phyloP scores from a whole-genome alignment of 1,284 basidiomycete species.

The Porogramme epimiltina region DNA sequence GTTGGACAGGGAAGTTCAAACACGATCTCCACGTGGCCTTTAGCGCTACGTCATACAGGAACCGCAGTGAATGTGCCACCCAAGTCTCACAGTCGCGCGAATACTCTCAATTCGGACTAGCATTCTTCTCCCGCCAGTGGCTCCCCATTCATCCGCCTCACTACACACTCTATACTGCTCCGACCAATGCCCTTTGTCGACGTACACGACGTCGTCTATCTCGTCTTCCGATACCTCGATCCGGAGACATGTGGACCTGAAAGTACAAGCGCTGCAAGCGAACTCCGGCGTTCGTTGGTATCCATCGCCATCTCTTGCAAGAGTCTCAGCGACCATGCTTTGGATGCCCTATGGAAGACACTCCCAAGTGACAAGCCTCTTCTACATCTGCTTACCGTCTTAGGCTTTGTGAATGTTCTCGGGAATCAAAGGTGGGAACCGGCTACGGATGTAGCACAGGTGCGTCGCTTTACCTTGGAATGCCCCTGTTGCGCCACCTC shows the following conservation, averaged over 20 bases:
- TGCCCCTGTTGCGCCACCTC: background rate
- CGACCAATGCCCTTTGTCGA: background rate
- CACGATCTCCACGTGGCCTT: too few species aligned
- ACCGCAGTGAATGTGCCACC: too few species aligned
- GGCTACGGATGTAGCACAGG: background rate
- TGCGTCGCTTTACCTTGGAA: too few species aligned
- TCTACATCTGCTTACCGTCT: background rate
- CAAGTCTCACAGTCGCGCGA: too few species aligned
- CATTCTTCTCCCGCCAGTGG: too few species aligned
- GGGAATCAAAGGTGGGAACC: background rate
- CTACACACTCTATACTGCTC: background rate
- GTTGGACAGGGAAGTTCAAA: too few species aligned
- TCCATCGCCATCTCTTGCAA: background rate
- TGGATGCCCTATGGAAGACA: background rate
- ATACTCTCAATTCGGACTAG: too few species aligned
- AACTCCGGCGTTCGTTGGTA: background rate
- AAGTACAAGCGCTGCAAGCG: background rate
- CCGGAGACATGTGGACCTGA: background rate
- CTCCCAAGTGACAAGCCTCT: background rate
- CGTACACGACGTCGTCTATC: constrained; percentile 6
- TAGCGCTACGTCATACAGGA: too few species aligned
- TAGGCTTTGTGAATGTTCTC: background rate
- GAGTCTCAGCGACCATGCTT: background rate
- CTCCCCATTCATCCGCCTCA: too few species aligned
- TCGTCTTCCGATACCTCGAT: constrained; percentile 1